Base-by-base conservation (phyloP, 208 protist genomes). In the Acanthamoeba divionensis region DNA sequence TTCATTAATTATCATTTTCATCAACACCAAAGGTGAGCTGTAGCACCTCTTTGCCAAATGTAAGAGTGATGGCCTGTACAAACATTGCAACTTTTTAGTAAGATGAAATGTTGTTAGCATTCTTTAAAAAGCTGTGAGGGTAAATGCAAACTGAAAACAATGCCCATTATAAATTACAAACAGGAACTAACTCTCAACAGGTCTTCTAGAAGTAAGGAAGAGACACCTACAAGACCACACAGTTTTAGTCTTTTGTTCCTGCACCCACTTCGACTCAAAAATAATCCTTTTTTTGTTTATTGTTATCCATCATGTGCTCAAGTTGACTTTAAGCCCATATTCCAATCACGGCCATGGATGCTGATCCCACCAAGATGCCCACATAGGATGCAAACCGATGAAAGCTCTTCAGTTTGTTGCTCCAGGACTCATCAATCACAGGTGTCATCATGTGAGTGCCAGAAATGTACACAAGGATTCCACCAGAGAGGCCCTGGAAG, bases 341-440 rank as follows among this genome's bases (percentile, higher is more conserved):
- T 13, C 73, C 73, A 2, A 83, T 83, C 18, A 83, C 73, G 10
- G 73, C 36, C 73, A 83, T 83, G 48, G 31, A 47, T 0, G 73
- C 50, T 6, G 73, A 47, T 21, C 73, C 73, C 12, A 83, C 6
- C 13, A 83, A 36, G 21, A 83, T 18, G 9, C 73, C 73, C 0
- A 83, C 73, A 24, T 83, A 83, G 1, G 73, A 83, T 1, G 48
- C n/a, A 21, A 83, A 83, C 73, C 73, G 44, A 24, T 83, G 73
- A 47, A 47, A 83, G 0, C 47, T 4, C 0, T 65, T 26, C 9
- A 31, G 13, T 36, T 45, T 83, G 24, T 36, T 62, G 0, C 41
- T 6, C 6, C 52, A 26, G 48, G 57, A 31, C 0, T 24, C 31
- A 0, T 83, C 73, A 9, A 44, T 33, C 52, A 65, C 57, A 31